A percentile compares a stretch with the other conserved stretches of the same genome.
phyloP scores from a whole-genome alignment of 345 rosid species.

The Lumnitzera racemosa region DNA sequence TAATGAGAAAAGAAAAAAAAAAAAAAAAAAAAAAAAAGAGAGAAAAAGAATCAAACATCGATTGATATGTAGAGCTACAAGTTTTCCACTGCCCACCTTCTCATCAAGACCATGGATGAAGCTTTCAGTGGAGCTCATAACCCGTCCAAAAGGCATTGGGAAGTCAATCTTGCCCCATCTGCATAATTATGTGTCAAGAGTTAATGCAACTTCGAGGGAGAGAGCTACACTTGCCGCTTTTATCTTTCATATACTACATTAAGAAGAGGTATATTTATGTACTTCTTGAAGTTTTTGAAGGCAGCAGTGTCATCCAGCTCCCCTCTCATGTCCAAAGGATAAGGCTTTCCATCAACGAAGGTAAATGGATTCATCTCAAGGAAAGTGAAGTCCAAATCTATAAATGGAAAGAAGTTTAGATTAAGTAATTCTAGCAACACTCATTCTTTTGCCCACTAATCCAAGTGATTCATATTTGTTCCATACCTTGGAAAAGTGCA shows the following conservation, averaged over 20 bases:
- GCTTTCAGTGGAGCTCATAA: conserved; percentile 82
- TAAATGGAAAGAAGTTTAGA: conserved; percentile 2
- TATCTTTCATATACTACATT: no score
- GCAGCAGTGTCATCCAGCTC: conserved; percentile 97
- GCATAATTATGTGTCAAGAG: not conserved
- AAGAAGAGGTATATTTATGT: no score
- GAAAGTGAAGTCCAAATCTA: conserved; percentile 96
- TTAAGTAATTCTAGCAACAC: conserved; percentile 9
- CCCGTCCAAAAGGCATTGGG: conserved; percentile 95
- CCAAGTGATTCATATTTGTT: not conserved
- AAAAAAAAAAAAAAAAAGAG: no score
- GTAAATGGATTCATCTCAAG: conserved; percentile 99
- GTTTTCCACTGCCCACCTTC: conserved; percentile 40
- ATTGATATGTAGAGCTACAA: no score
- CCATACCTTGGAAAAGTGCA: conserved; percentile 71
- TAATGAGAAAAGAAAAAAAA: no score
- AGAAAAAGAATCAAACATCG: no score
- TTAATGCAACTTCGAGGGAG: not conserved
- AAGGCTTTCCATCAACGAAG: conserved; percentile 84
- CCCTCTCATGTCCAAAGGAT: conserved; percentile 98
- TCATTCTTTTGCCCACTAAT: not conserved
- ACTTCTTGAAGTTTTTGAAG: conserved; percentile 97
- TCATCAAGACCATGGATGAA: conserved; percentile 92
- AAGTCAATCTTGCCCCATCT: conserved; percentile 95
- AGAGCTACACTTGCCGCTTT: no score